These are phyloP conservation scores for Pseudogymnoascus sp. DNA, from an alignment of 2,329 filamentous ascomycete genomes.

Conservation along the genomic window DNA sequence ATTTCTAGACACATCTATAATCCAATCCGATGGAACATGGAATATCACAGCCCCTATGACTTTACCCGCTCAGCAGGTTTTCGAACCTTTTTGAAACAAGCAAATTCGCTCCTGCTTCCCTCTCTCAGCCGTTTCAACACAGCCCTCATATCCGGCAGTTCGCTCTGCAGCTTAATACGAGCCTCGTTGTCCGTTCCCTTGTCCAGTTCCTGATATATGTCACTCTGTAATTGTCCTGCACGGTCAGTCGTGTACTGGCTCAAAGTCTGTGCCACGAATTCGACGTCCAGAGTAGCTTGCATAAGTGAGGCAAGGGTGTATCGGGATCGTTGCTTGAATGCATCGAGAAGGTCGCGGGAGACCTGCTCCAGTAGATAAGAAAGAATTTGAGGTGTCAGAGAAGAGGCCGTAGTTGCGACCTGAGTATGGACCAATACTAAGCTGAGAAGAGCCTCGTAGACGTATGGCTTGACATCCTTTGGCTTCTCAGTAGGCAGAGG, in stretches of 20 bases:
- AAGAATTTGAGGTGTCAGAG: conserved; percentile 72
- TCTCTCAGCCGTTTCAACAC: conserved; percentile 79
- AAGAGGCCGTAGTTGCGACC: conserved; percentile 68
- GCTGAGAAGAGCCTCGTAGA: conserved; percentile 76
- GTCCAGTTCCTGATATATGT: conserved; percentile 89
- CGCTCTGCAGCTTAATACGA: conserved; percentile 68
- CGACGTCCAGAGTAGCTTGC: conserved; percentile 95
- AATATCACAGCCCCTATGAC: not conserved
- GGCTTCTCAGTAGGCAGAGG: conserved; percentile 52
- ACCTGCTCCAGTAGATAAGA: conserved; percentile 80
- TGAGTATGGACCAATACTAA: conserved; percentile 90
- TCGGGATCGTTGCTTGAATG: conserved; percentile 57
- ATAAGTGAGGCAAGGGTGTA: conserved; percentile 80
- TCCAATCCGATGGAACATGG: not conserved
- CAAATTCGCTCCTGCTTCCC: conserved; percentile 75
- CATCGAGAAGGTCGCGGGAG: conserved; percentile 69
- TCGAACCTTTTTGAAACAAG: conserved; percentile 61
- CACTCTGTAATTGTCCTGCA: conserved; percentile 72
- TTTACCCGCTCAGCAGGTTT: conserved; percentile 8
- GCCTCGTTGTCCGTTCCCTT: conserved; percentile 82
- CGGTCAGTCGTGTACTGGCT: conserved; percentile 80
- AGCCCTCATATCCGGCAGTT: conserved; percentile 81
- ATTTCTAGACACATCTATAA: not conserved
- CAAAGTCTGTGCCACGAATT: conserved; percentile 92
- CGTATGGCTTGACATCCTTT: conserved; percentile 72